Percentiles rank a stretch among this genome's conserved stretches.
Conservation (phyloP, 179 eudicot species). For the Corrigiola litoralis region DNA sequence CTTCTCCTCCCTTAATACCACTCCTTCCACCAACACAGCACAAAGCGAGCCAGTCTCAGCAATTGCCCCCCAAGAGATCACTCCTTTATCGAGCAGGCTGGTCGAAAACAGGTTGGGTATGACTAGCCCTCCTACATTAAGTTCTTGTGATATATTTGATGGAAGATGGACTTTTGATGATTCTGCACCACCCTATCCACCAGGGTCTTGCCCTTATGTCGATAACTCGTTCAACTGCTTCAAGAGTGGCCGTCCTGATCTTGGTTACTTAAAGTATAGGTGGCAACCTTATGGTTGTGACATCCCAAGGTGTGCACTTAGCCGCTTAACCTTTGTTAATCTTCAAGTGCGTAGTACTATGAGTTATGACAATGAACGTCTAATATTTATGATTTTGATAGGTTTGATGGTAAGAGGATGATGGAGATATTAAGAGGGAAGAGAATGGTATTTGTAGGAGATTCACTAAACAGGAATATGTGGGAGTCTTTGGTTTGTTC, state of each 20-base stretch:
- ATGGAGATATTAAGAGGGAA: constrained; percentile 52
- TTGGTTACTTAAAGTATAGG: constrained; percentile 30
- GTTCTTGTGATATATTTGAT: constrained; percentile 47
- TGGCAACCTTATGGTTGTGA: constrained; percentile 54
- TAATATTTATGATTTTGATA: constrained; percentile 1
- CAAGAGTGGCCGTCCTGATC: constrained; percentile 45
- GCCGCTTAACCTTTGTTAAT: background rate
- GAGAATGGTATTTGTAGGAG: constrained; percentile 55
- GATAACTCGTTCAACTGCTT: constrained; percentile 43
- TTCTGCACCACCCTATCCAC: constrained; percentile 31
- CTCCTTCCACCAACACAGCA: constrained; percentile 1
- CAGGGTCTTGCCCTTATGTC: constrained; percentile 43
- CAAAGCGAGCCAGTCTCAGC: background rate
- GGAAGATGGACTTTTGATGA: constrained; percentile 42
- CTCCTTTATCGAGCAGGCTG: background rate
- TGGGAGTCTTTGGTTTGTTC: constrained; percentile 63
- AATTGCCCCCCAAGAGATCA: background rate
- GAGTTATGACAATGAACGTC: background rate
- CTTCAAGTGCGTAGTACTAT: background rate
- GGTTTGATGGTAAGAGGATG: constrained; percentile 56
- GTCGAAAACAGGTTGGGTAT: too few species aligned
- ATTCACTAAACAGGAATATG: constrained; percentile 65
- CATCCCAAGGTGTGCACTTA: constrained; percentile 38
- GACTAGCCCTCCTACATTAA: too few species aligned
- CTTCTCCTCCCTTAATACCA: background rate